Conservation (phyloP, 169 alveolate genomes). For the Plasmodium malariae region DNA sequence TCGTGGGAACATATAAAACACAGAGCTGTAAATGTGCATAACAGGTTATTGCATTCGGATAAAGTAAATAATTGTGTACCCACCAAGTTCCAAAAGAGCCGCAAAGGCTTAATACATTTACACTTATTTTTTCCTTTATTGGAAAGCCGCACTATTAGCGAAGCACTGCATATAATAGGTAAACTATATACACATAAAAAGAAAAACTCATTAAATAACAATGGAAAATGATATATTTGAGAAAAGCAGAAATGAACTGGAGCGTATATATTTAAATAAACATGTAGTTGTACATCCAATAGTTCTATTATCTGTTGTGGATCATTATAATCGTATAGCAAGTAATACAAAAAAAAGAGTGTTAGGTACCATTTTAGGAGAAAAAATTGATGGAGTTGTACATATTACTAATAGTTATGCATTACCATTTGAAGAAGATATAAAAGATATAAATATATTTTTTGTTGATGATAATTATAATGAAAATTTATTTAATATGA, state of each 20-base stretch:
- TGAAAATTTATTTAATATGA: constrained; percentile 97
- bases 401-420: constrained; percentile 99
- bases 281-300: constrained; percentile 96
- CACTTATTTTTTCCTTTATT: no score
- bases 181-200: not conserved
- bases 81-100: no score
- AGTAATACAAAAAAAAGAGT: constrained; percentile 97
- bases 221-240: constrained; percentile 75
- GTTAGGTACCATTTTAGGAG: constrained; percentile 99
- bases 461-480: constrained; percentile 98
- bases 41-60: no score
- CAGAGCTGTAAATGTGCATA: no score
- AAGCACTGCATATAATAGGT: not conserved
- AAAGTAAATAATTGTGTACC: no score
- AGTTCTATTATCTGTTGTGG: constrained; percentile 98
- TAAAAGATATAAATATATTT: constrained; percentile 98
- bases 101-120: no score
- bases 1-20: no score
- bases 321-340: constrained; percentile 98
- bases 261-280: constrained; percentile 73
- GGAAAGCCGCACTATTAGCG: no score
- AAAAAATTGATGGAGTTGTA: constrained; percentile 86
- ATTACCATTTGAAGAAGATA: constrained; percentile 99
- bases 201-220: not conserved
- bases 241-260: constrained; percentile 75